Percentiles rank a stretch among this genome's conserved stretches.
Evolutionary conservation across 495 filamentous ascomycete species (phyloP).

Genomic region (Neurospora hispaniola): DNA sequence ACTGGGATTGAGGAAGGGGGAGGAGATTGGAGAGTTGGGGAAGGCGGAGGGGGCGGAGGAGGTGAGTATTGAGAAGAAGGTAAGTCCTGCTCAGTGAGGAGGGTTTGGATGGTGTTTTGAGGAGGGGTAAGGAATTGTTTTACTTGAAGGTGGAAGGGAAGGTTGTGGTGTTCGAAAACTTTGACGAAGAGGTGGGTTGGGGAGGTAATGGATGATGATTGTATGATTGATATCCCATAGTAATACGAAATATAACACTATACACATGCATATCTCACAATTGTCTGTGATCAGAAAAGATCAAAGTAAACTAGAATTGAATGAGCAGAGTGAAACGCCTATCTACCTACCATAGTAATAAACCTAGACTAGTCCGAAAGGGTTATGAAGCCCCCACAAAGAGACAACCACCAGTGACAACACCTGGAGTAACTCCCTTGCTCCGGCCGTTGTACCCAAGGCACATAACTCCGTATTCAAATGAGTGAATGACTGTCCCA

Average conservation of each 20-base stretch:
- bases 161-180: background rate
- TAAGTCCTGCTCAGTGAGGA: background rate
- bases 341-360: background rate
- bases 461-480: background rate
- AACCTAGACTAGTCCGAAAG: background rate
- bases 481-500: background rate
- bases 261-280: background rate
- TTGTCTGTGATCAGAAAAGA: background rate
- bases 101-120: background rate
- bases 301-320: background rate
- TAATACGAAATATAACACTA: background rate
- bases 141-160: background rate
- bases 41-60: background rate
- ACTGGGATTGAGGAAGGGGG: conserved; percentile 44
- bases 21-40: conserved; percentile 6
- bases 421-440: background rate
- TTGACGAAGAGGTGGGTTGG: background rate
- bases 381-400: background rate
- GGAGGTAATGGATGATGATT: background rate
- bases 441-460: background rate
- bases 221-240: background rate
- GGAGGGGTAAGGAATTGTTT: background rate
- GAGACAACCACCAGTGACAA: background rate
- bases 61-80: background rate
- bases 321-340: background rate